Percentiles rank a stretch among this genome's conserved stretches.
These are phyloP conservation scores for Jackrogersella multiformis DNA, from an alignment of 495 filamentous ascomycete genomes.

Conservation along the genomic window DNA sequence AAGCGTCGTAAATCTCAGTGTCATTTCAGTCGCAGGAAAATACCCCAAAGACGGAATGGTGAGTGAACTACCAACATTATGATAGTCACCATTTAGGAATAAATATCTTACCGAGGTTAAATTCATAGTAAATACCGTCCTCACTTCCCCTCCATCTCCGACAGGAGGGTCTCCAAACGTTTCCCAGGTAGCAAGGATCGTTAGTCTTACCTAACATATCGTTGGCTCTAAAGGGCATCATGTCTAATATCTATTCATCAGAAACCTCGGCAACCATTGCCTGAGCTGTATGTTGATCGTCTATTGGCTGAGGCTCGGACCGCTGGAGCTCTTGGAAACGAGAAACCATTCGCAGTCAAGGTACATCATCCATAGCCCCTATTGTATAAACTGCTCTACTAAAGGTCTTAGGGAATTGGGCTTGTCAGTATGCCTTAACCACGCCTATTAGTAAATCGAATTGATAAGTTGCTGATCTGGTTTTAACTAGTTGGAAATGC, in stretches of 20 bases:
- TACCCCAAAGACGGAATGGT: slow-evolving; percentile 27
- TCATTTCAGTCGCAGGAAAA: slow-evolving; percentile 43
- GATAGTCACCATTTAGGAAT: background rate
- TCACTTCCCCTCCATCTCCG: slow-evolving; percentile 15
- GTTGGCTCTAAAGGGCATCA: background rate
- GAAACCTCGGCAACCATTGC: slow-evolving; percentile 18
- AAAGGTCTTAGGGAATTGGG: slow-evolving; percentile 17
- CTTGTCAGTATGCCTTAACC: slow-evolving; percentile 8
- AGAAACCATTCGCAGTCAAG: slow-evolving; percentile 38
- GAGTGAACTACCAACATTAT: background rate
- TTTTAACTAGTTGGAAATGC: slow-evolving; percentile 39
- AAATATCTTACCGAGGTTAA: background rate
- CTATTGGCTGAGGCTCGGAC: slow-evolving; percentile 33
- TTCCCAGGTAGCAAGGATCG: background rate
- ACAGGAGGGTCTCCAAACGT: background rate
- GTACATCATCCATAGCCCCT: slow-evolving; percentile 14
- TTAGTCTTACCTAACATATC: background rate
- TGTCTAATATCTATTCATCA: background rate
- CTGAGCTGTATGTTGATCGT: slow-evolving; percentile 41
- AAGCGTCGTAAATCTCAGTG: slow-evolving; percentile 40
- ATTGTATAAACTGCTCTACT: background rate
- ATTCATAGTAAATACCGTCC: slow-evolving; percentile 12
- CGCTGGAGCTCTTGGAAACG: slow-evolving; percentile 10
- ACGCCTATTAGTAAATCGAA: background rate
- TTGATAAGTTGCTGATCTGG: slow-evolving; percentile 2